Conservation (phyloP, 192 early-diverging fungal genomes). For the Glomus cerebriforme region DNA sequence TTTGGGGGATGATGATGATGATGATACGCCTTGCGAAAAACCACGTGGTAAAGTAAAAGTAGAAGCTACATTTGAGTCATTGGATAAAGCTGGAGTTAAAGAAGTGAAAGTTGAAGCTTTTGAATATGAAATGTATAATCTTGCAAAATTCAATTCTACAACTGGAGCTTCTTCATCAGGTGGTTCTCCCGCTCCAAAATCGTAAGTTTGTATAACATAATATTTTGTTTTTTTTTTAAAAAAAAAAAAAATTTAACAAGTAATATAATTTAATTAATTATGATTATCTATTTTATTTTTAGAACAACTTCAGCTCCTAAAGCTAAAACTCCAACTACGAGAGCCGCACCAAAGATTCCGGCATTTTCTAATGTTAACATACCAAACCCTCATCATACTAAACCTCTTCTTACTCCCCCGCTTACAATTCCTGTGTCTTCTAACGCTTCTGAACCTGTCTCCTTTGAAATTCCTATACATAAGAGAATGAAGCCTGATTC, state of each 20-base stretch:
- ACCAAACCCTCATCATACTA: slow-evolving; percentile 32
- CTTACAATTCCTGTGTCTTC: slow-evolving; percentile 19
- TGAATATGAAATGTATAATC: slow-evolving; percentile 35
- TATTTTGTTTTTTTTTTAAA: background rate
- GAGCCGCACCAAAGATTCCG: slow-evolving; percentile 18
- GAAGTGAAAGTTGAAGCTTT: slow-evolving; percentile 35
- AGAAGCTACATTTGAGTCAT: slow-evolving; percentile 26
- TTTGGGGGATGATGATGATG: slow-evolving; percentile 4
- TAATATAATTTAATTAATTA: background rate
- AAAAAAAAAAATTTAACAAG: background rate
- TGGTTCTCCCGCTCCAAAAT: background rate
- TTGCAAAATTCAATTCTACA: slow-evolving; percentile 23
- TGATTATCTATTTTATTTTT: background rate
- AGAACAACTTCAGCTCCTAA: background rate
- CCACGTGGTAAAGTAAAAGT: slow-evolving; percentile 20
- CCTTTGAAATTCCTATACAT: slow-evolving; percentile 31
- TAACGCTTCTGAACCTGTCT: background rate
- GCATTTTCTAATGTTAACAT: slow-evolving; percentile 27
- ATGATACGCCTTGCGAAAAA: background rate
- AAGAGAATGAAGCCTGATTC: slow-evolving; percentile 25
- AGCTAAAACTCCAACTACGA: background rate
- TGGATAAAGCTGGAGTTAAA: slow-evolving; percentile 27
- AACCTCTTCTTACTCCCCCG: slow-evolving; percentile 8
- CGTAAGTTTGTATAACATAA: no score
- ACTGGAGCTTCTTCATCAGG: background rate